These are phyloP conservation scores for Epithemia pelagica DNA, from an alignment of 108 stramenopile species.

Conservation along the genomic window DNA sequence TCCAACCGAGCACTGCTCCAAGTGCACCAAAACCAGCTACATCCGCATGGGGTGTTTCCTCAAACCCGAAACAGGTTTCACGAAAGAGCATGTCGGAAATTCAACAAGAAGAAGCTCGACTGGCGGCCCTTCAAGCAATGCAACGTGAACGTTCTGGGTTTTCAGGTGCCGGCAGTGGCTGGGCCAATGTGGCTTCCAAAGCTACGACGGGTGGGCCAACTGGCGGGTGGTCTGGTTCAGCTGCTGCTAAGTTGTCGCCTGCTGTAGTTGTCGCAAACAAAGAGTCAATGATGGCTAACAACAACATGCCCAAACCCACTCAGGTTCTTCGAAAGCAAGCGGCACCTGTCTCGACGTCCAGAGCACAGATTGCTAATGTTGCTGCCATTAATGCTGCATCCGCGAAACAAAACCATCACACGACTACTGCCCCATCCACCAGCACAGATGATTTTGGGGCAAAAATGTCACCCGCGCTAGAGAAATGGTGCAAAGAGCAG, in stretches of 20 bases:
- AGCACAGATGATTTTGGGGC: slow-evolving; percentile 79
- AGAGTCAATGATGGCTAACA: not conserved
- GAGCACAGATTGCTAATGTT: slow-evolving; percentile 8
- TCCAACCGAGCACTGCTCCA: slow-evolving; percentile 17
- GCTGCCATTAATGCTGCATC: slow-evolving; percentile 2
- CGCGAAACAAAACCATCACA: slow-evolving; percentile 5
- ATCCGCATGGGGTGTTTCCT: slow-evolving; percentile 72
- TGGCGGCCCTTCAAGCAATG: slow-evolving; percentile 53
- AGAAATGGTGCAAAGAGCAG: slow-evolving; percentile 89
- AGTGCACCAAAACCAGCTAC: slow-evolving; percentile 23
- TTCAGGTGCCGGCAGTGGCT: slow-evolving; percentile 51
- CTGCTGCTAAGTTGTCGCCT: slow-evolving; percentile 17
- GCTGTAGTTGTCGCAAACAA: slow-evolving; percentile 8
- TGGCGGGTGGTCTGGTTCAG: slow-evolving; percentile 29
- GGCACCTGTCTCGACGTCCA: slow-evolving; percentile 1
- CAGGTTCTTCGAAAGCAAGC: slow-evolving; percentile 4
- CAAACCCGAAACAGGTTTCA: slow-evolving; percentile 17
- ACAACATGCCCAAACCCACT: not conserved
- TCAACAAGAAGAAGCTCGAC: slow-evolving; percentile 80
- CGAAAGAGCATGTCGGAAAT: slow-evolving; percentile 84
- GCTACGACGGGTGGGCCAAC: slow-evolving; percentile 51
- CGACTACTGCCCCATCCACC: slow-evolving; percentile 17
- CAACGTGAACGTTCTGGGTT: slow-evolving; percentile 27
- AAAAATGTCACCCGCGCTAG: slow-evolving; percentile 73
- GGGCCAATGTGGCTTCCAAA: slow-evolving; percentile 77